phyloP scores from a whole-genome alignment of 2,329 filamentous ascomycete species.

The Coniella vitis region DNA sequence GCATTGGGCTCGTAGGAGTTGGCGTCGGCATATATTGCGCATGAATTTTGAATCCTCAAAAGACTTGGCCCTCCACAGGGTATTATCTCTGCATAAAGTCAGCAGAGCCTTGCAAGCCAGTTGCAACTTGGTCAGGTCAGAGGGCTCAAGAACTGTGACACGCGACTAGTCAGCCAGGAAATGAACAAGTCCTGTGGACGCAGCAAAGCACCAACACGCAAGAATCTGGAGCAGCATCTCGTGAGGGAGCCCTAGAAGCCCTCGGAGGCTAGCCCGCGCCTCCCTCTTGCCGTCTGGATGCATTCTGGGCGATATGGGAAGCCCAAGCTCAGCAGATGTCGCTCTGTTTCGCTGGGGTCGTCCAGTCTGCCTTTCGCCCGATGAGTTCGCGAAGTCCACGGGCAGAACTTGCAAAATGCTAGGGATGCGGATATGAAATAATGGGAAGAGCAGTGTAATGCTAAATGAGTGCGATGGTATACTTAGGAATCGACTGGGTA shows the following conservation, averaged over 20 bases:
- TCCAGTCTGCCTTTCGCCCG: no score
- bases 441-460: no score
- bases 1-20: slow-evolving; percentile 33
- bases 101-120: slow-evolving; percentile 61
- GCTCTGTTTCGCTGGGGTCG: no score
- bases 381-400: no score
- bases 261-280: neutral
- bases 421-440: no score
- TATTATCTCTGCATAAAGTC: slow-evolving; percentile 63
- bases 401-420: no score
- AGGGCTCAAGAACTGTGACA: slow-evolving; percentile 51
- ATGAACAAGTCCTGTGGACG: neutral
- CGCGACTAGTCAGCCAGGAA: slow-evolving; percentile 8
- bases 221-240: slow-evolving; percentile 60
- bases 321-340: no score
- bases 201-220: slow-evolving; percentile 41
- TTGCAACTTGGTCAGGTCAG: slow-evolving; percentile 62
- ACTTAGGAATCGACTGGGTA: no score
- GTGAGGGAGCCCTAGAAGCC: slow-evolving; percentile 43
- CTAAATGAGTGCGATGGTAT: no score
- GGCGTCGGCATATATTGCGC: slow-evolving; percentile 49
- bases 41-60: slow-evolving; percentile 65
- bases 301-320: slow-evolving; percentile 1
- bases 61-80: slow-evolving; percentile 69
- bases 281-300: neutral